Evolutionary conservation across 1,139 yeast species (phyloP), one percentile per base, ranked within the genome.

Genomic region (Candida freyschussii): DNA sequence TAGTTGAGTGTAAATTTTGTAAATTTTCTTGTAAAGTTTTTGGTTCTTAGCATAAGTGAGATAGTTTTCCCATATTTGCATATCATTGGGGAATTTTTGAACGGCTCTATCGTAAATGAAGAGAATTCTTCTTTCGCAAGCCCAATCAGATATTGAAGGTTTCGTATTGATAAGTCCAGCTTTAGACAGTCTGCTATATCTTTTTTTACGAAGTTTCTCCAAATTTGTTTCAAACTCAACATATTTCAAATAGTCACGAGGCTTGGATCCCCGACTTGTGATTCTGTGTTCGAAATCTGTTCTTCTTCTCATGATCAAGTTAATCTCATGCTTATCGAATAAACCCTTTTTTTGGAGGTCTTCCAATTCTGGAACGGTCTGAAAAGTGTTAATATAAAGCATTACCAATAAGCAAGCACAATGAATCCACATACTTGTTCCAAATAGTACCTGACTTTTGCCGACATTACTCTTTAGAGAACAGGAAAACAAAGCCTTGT

Each of bases 271-370:
- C 57, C 97, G 71, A 27, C 95, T 87, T 32, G 76, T 75, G 36
- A 93, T 74, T 41, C 96, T 65, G 57, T 91, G 96, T 60, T 93
- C 99, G 50, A 87, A 91, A 59, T 89, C 96, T 0, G 97, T 89
- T 62, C 98, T 74, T 55, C 87, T 76, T 62, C 91, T 78, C 89
- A 91, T 86, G 40, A 93, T 82, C 67, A 75, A 72, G 32, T 81
- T 78, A 47, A 87, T 77, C 58, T 93, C 98, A 50, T 74, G 72
- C 51, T 80, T 77, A 24, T 73, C 78, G 57, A 91, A 93, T 13
- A 93, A 65, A 2, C 89, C 91, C 53, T 85, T 82, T 41, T 72
- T 74, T 42, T 81, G 78, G 30, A 93, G 72, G 55, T 91, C 98
- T 52, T 87, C 91, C 39, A 93, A 70, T 60, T 93, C 99, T 0